Percentiles rank a stretch among this genome's conserved stretches.
Conservation (phyloP, 2,329 filamentous ascomycete genomes). For the Fusarium sp. region DNA sequence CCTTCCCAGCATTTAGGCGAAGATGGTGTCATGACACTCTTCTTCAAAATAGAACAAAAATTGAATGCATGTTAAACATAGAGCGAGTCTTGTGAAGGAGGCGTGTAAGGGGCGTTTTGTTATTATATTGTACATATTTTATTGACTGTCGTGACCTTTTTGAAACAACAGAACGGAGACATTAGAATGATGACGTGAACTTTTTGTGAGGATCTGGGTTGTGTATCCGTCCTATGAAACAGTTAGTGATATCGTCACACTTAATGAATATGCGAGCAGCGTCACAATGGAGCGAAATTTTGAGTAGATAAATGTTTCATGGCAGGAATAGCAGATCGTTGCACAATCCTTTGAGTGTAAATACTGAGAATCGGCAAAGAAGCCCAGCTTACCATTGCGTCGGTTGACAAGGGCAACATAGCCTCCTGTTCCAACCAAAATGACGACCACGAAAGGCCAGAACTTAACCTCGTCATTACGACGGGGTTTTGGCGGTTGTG, state of each 20-base stretch:
- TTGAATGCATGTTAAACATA: conserved; percentile 29
- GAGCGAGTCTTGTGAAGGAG: neutral
- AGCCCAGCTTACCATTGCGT: conserved; percentile 55
- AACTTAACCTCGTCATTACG: conserved; percentile 59
- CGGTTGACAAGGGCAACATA: conserved; percentile 62
- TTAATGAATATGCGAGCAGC: neutral
- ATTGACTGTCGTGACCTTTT: neutral
- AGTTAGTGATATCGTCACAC: conserved; percentile 1
- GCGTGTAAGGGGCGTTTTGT: neutral
- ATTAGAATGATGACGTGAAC: conserved; percentile 25
- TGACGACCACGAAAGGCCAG: conserved; percentile 65
- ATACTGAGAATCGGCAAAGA: neutral
- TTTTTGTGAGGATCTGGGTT: conserved; percentile 29
- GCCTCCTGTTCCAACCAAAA: conserved; percentile 57
- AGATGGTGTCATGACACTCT: conserved; percentile 28
- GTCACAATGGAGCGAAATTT: neutral
- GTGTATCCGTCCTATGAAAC: conserved; percentile 16
- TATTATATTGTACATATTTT: conserved; percentile 19
- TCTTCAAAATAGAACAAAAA: conserved; percentile 34
- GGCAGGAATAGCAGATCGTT: neutral
- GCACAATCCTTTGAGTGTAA: neutral
- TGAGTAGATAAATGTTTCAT: neutral
- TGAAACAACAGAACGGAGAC: neutral
- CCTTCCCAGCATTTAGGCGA: conserved; percentile 35
- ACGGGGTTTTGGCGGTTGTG: conserved; percentile 50